These are phyloP conservation scores for Cadophora malorum DNA, from an alignment of 2,329 filamentous ascomycete genomes.

Conservation along the genomic window DNA sequence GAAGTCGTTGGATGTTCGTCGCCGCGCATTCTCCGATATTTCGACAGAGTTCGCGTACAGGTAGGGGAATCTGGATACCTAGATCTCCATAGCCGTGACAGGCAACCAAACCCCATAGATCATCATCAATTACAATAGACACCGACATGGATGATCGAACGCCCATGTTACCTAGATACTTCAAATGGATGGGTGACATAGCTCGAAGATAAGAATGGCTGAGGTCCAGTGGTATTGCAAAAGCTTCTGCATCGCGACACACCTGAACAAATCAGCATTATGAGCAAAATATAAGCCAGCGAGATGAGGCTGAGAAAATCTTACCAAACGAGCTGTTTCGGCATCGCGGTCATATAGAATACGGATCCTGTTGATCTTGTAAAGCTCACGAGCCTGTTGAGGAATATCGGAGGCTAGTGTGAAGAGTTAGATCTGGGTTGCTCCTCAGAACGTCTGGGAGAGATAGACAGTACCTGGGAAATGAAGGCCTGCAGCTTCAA, in stretches of 20 bases:
- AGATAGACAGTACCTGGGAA: conserved; percentile 60
- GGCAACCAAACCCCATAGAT: conserved; percentile 86
- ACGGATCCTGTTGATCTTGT: conserved; percentile 86
- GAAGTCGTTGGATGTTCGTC: conserved; percentile 37
- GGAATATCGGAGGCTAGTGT: conserved; percentile 77
- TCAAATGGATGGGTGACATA: conserved; percentile 87
- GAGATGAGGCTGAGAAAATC: not conserved
- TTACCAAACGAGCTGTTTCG: conserved; percentile 71
- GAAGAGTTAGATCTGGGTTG: not conserved
- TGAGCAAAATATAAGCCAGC: not conserved
- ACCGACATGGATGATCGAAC: conserved; percentile 92
- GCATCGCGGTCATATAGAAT: conserved; percentile 84
- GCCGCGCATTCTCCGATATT: conserved; percentile 57
- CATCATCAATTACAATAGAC: conserved; percentile 82
- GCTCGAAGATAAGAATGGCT: conserved; percentile 84
- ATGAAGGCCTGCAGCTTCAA: conserved; percentile 47
- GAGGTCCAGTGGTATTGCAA: conserved; percentile 77
- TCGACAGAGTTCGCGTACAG: conserved; percentile 87
- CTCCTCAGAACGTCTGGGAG: no score
- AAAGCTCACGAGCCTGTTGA: conserved; percentile 81
- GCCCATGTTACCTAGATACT: conserved; percentile 86
- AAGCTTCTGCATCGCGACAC: conserved; percentile 74
- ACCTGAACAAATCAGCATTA: conserved; percentile 46
- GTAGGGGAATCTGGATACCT: conserved; percentile 86
- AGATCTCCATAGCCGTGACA: conserved; percentile 78